Conservation (phyloP, 2,329 filamentous ascomycete species). For the Aureobasidium sp. region DNA sequence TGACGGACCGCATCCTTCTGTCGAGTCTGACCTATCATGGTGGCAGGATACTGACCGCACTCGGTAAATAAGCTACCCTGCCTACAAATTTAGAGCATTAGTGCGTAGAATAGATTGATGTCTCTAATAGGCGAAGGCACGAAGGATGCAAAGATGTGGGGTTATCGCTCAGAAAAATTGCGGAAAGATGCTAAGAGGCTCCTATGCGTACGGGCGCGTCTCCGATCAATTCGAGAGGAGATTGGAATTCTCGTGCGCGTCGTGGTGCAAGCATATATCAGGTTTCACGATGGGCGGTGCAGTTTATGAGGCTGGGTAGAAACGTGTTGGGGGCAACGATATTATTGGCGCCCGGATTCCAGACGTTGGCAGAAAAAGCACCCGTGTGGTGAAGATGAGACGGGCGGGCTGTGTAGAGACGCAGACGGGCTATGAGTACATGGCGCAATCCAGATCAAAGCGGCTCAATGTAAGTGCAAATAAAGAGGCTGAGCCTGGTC, state of each 20-base stretch:
- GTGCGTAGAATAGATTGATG: neutral
- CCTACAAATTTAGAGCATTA: neutral
- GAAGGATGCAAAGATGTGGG: constrained; percentile 2
- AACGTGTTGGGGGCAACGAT: neutral
- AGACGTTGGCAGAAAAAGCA: neutral
- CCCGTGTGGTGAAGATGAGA: neutral
- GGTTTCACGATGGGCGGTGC: neutral
- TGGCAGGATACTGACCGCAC: neutral
- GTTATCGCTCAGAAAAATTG: neutral
- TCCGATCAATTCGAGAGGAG: neutral
- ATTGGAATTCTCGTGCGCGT: neutral
- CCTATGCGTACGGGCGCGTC: neutral
- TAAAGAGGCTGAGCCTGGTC: neutral
- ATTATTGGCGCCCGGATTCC: neutral
- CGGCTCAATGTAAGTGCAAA: neutral
- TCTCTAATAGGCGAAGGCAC: neutral
- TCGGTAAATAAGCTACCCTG: neutral
- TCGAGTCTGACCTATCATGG: neutral
- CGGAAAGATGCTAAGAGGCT: neutral
- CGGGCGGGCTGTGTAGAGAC: neutral
- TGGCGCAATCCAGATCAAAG: neutral
- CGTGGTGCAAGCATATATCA: neutral
- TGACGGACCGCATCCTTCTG: neutral
- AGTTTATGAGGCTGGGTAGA: neutral
- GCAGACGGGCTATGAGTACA: neutral